A percentile compares a stretch with the other conserved stretches of the same genome.
Conservation (phyloP, 352 stramenopile genomes). For the Globisporangium sylvaticum region DNA sequence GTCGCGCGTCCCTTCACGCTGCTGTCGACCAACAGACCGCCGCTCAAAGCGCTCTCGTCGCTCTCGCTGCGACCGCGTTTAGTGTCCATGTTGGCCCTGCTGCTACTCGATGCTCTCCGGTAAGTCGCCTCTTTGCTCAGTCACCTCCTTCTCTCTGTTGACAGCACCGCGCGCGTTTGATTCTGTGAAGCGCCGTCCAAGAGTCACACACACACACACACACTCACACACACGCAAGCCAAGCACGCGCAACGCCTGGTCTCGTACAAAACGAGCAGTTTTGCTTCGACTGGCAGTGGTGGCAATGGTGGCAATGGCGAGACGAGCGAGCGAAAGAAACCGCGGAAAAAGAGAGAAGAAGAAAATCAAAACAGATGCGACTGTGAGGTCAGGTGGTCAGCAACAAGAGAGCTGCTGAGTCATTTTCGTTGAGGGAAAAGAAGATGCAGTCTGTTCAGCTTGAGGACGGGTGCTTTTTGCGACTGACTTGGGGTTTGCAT, state of each 20-base stretch:
- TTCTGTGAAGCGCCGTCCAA: background rate
- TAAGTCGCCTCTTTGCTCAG: background rate
- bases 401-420: too few species aligned
- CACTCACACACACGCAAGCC: too few species aligned
- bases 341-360: background rate
- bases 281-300: too few species aligned
- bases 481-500: background rate
- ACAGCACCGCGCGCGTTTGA: background rate
- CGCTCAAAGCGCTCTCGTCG: background rate
- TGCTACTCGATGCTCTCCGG: background rate
- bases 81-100: background rate
- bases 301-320: too few species aligned
- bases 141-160: background rate
- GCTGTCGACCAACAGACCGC: background rate
- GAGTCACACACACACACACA: too few species aligned
- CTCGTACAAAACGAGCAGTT: too few species aligned
- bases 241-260: too few species aligned
- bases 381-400: background rate
- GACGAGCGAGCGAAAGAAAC: too few species aligned
- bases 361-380: background rate
- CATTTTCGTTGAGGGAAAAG: background rate
- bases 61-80: background rate
- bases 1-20: background rate
- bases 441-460: background rate
- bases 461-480: background rate